Evolutionary conservation across 345 rosid genomes (phyloP), one percentile per base, ranked within the genome.

Genomic region (Populus ilicifolia): DNA sequence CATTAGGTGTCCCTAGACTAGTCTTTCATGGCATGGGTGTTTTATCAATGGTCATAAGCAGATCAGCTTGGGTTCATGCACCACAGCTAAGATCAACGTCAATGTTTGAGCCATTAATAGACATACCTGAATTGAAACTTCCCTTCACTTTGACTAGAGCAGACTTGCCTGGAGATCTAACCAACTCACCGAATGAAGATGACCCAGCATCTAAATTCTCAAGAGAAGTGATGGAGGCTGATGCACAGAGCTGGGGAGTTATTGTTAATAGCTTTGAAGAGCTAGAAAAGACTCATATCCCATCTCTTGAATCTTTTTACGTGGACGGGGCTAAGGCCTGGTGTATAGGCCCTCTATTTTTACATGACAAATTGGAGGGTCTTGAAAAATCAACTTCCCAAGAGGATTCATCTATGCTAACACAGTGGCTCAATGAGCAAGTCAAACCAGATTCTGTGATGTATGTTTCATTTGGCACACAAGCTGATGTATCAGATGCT

Each of bases 251-350:
- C 21, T 78, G 73, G 82, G 82, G 84, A 2, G 33, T 78, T 4
- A 27, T 78, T n/a, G 71, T 78, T 50, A 80, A 84, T 29, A 84
- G 80, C 68, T 77, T 83, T 29, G 71, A 64, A 61, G 82, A 78
- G 46, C 46, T 83, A 9, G 81, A 80, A 27, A 64, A 30, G 13
- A 71, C 54, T 12, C 74, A 75, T 63, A 56, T 78, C n/a, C n/a
- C 62, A 13, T 67, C 75, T 61, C 68, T 80, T 35, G 84, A 84
- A 25, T 59, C 76, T 21, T 84, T 78, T 25, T 80, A 83, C 50
- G 18, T 1, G 2, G 39, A 38, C 18, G 69, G 76, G 35, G 80
- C 80, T 21, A 84, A 75, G 59, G 84, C 80, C 48, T 72, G 80
- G 84, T 75, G 80, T 14, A 11, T 78, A 68, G 80, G 84, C 6